These are phyloP conservation scores for Emiliania huxleyi DNA, from an alignment of 78 protist species.

Conservation along the genomic window DNA sequence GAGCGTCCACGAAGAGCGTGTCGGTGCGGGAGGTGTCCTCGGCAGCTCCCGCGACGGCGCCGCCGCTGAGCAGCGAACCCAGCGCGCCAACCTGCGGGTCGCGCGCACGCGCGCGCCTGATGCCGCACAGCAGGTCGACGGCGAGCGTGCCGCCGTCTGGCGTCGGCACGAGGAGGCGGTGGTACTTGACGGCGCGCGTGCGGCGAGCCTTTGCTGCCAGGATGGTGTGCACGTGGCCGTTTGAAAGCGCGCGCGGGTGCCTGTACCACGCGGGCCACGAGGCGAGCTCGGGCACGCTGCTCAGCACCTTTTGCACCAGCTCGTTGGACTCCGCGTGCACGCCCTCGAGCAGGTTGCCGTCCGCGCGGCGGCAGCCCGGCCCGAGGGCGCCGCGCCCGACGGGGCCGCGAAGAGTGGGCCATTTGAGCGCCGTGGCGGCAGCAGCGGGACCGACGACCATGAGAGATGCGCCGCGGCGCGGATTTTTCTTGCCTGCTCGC, in stretches of 20 bases:
- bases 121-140: neutral
- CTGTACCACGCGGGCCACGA: neutral
- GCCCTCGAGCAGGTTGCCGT: neutral
- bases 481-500: too few species aligned
- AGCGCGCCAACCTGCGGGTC: neutral
- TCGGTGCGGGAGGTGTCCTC: neutral
- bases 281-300: neutral
- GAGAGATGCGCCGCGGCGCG: too few species aligned
- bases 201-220: neutral
- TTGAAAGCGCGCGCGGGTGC: neutral
- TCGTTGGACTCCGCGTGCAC: neutral
- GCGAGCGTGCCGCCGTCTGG: slow-evolving; percentile 34
- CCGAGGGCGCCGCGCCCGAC: too few species aligned
- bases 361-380: neutral
- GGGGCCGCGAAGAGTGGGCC: too few species aligned
- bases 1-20: neutral
- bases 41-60: neutral
- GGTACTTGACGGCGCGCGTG: neutral
- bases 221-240: slow-evolving; percentile 31
- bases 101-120: neutral
- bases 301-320: neutral
- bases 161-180: neutral
- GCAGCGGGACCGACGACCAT: too few species aligned
- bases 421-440: too few species aligned
- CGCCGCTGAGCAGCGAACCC: neutral